Base-by-base conservation (phyloP, 2,329 filamentous ascomycete genomes). In the Trichothecium sympodiale region DNA sequence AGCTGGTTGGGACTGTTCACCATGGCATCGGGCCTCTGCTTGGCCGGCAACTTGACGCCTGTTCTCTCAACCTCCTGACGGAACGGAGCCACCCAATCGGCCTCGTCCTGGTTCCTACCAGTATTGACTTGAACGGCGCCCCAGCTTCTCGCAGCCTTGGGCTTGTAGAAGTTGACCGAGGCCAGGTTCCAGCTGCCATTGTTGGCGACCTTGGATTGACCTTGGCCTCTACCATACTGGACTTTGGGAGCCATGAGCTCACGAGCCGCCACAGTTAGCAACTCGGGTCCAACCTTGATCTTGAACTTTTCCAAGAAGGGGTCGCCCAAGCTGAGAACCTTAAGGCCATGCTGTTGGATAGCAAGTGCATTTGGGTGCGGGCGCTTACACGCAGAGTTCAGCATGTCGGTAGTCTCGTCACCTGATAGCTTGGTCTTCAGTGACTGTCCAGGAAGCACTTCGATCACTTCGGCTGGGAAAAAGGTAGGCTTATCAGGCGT, bases 191-290 rank as follows among this genome's bases (percentile, higher is more conserved):
- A 91, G 1, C 67, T 65, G 1, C 80, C 83, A n/a, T 60, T 57
- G 2, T 37, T 42, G 70, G 58, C 1, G 34, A 50, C 5, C 67
- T 46, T 26, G 41, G 34, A 45, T 43, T 47, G 15, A 38, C 6
- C 43, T 51, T 13, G 29, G 42, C 15, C 51, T 41, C 38, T 41
- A 26, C 51, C 41, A 48, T 94, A 94, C 2, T 59, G 52, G 18
- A 94, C 58, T 0, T 43, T 47, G 0, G 86, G 86, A 0, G 73
- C 49, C 0, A 47, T 29, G 0, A 94, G 66, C 29, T 89, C 70
- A 5, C 87, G 77, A 2, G 75, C 88, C 1, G 66, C 64, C 0
- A 94, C 82, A 0, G 81, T 82, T 25, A 94, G 62, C 25, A 94
- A 65, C 2, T 63, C 55, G 10, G 70, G 67, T 6, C 62, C 65